Base-by-base conservation (phyloP, 495 filamentous ascomycete genomes). In the Penicillium taxi region DNA sequence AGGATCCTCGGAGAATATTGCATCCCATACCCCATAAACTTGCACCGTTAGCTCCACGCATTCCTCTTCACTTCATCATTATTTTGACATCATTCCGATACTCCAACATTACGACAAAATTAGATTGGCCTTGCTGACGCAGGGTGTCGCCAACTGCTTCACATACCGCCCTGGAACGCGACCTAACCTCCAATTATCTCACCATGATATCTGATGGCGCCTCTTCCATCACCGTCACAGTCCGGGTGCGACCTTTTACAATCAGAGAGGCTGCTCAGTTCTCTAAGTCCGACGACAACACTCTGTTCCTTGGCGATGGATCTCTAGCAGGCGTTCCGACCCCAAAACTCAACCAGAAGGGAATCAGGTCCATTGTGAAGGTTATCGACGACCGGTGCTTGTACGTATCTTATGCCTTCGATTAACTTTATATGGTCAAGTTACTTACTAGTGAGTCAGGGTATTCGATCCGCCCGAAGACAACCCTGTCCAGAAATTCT, bases 381-480 rank as follows among this genome's bases (percentile, higher is more conserved):
- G 88, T 96, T 2, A 76, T 99, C 33, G 91, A 99, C 55, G 89
- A 96, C 55, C 82, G 81, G 52, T 95, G 93, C 69, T 64, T 99
- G 90, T 98, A 72, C 48, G 86, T 75, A 27, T 30, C 16, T 11
- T 9, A 21, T n/a, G 12, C n/a, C n/a, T n/a, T n/a, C n/a, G n/a
- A n/a, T 25, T 15, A 14, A 17, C 26, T 9, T 18, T 34, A n/a
- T n/a, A n/a, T n/a, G n/a, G n/a, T n/a, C n/a, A n/a, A n/a, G n/a
- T n/a, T n/a, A n/a, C n/a, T n/a, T n/a, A n/a, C n/a, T n/a, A n/a
- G n/a, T n/a, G n/a, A n/a, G n/a, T n/a, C 6, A 98, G 91, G 44
- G 78, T 99, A 16, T 99, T 99, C 61, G 91, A 99, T 53, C 91
- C 91, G 8, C 91, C 91, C 5, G 91, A 99, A 59, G 93, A 96